phyloP scores from a whole-genome alignment of 345 rosid genomes.

The Syzygium aromaticum region DNA sequence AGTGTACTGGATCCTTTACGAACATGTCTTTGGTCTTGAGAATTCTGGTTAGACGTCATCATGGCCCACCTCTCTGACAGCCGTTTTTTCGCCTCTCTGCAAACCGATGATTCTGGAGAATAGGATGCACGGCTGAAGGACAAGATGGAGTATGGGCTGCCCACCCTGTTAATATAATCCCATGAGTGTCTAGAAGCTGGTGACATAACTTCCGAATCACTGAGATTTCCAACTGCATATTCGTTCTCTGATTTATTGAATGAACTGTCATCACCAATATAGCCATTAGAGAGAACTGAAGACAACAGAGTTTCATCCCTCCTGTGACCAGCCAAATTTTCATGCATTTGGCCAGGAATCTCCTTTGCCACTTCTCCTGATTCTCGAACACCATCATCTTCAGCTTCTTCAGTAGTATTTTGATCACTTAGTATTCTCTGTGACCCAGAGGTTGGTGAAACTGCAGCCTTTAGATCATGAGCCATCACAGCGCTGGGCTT shows the following conservation, averaged over 20 bases:
- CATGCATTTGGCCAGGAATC: slow-evolving; percentile 40
- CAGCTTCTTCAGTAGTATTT: slow-evolving; percentile 34
- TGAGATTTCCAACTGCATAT: slow-evolving; percentile 49
- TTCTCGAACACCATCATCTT: slow-evolving; percentile 44
- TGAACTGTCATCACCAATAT: slow-evolving; percentile 80
- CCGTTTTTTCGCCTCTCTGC: slow-evolving; percentile 65
- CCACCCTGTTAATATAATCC: slow-evolving; percentile 68
- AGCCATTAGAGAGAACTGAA: slow-evolving; percentile 79
- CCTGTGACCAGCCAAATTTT: slow-evolving; percentile 44
- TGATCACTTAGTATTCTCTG: slow-evolving; percentile 26
- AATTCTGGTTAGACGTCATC: slow-evolving; percentile 61
- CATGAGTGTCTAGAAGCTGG: slow-evolving; percentile 81
- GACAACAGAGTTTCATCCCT: slow-evolving; percentile 76
- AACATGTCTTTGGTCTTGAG: slow-evolving; percentile 34
- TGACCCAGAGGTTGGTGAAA: slow-evolving; percentile 43
- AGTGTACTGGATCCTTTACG: slow-evolving; percentile 66
- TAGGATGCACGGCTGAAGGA: slow-evolving; percentile 63
- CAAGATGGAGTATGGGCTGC: slow-evolving; percentile 56
- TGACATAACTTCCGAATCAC: slow-evolving; percentile 69
- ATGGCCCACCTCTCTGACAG: slow-evolving; percentile 97
- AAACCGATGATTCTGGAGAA: slow-evolving; percentile 89
- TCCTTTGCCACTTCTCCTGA: slow-evolving; percentile 56
- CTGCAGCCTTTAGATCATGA: slow-evolving; percentile 32
- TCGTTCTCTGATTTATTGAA: slow-evolving; percentile 62
- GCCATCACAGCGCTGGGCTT: slow-evolving; percentile 72